These are phyloP conservation scores for Nothomitra cinnamomea DNA, from an alignment of 2,329 filamentous ascomycete genomes.

Conservation along the genomic window DNA sequence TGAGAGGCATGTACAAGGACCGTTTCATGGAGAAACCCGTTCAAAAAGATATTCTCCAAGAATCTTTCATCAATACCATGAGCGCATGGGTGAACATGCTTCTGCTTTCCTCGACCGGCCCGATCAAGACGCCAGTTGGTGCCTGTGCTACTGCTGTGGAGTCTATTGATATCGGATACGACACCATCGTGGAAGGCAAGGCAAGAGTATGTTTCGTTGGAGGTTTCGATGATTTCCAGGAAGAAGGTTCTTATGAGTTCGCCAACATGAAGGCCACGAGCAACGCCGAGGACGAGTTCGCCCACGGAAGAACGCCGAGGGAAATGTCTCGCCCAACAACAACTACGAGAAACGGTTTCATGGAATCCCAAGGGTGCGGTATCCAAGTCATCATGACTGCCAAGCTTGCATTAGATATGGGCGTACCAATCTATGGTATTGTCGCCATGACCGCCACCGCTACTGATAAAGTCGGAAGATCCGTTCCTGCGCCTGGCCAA, in stretches of 20 bases:
- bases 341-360: slow-evolving; percentile 92
- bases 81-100: slow-evolving; percentile 99
- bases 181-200: slow-evolving; percentile 97
- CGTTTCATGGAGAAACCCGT: slow-evolving; percentile 92
- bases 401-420: slow-evolving; percentile 91
- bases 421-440: slow-evolving; percentile 92
- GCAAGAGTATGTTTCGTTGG: slow-evolving; percentile 93
- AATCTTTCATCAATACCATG: slow-evolving; percentile 99
- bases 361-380: slow-evolving; percentile 98
- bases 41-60: slow-evolving; percentile 96
- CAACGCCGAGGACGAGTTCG: slow-evolving; percentile 93
- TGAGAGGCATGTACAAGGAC: slow-evolving; percentile 97
- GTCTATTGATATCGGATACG: slow-evolving; percentile 92
- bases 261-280: slow-evolving; percentile 99
- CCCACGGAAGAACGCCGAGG: slow-evolving; percentile 80
- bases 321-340: slow-evolving; percentile 98
- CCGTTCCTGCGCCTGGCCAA: slow-evolving; percentile 87
- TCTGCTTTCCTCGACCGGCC: slow-evolving; percentile 86
- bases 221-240: slow-evolving; percentile 98
- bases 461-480: slow-evolving; percentile 97
- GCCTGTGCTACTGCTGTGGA: slow-evolving; percentile 95
- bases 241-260: slow-evolving; percentile 98
- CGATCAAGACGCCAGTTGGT: slow-evolving; percentile 96
- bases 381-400: slow-evolving; percentile 98
- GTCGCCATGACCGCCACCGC: slow-evolving; percentile 87